Conservation (phyloP, 768 basidiomycete genomes). For the Boletus vermiculosoides region DNA sequence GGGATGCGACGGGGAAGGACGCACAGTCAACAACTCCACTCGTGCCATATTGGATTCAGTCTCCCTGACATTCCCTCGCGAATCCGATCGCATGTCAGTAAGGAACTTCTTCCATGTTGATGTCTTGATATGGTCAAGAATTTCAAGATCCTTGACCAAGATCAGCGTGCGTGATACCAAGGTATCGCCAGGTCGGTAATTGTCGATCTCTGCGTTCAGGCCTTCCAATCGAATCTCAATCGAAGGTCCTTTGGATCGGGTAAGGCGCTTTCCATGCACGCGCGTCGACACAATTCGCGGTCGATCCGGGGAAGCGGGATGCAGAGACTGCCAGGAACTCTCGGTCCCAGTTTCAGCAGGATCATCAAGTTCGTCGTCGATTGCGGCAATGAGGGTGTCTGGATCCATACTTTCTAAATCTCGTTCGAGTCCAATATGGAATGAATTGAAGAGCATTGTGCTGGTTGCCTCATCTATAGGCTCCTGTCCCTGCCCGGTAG, state of each 20-base stretch:
- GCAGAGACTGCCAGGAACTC: constrained; percentile 90
- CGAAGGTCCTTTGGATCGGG: constrained; percentile 71
- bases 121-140: constrained; percentile 96
- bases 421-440: constrained; percentile 87
- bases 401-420: constrained; percentile 74
- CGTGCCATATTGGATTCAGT: constrained; percentile 94
- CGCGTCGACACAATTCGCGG: constrained; percentile 35
- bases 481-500: constrained; percentile 84
- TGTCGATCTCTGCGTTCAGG: constrained; percentile 63
- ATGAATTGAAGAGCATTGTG: constrained; percentile 86
- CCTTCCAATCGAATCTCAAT: constrained; percentile 81
- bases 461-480: constrained; percentile 68
- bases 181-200: constrained; percentile 52
- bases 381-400: constrained; percentile 79
- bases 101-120: constrained; percentile 99
- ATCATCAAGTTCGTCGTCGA: constrained; percentile 86
- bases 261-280: constrained; percentile 59
- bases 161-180: constrained; percentile 66
- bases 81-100: constrained; percentile 79
- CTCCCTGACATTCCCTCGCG: constrained; percentile 84
- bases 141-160: constrained; percentile 74
- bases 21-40: constrained; percentile 72
- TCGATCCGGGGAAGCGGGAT: constrained; percentile 47
- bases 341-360: constrained; percentile 72
- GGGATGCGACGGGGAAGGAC: constrained; percentile 63